Base-by-base conservation (phyloP, 2,329 filamentous ascomycete genomes). In the Aspergillus fumigatiaffinis region DNA sequence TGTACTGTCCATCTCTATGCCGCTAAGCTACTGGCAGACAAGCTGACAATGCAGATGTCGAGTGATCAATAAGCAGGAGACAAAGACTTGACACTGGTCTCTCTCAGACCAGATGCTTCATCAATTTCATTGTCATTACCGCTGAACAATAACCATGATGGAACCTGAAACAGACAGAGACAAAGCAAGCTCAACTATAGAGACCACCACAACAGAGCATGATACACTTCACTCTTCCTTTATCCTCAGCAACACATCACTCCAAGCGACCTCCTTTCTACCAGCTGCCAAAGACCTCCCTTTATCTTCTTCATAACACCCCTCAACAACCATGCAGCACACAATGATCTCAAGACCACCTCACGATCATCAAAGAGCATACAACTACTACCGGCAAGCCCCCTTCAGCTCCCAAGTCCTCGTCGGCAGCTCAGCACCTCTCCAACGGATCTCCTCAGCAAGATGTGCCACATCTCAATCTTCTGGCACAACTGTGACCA, bases 401-500 rank as follows among this genome's bases (percentile, higher is more conserved):
- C 32, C 32, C 14, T 17, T 17, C 32, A 17, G 14, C 14, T 38
- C 32, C 5, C 32, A 38, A 38, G 32, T 3, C 14, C 32, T 38
- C 32, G 17, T 17, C 32, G 5, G 14, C 32, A 38, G 32, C 32
- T 38, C 14, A 38, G 5, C 32, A 38, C 14, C 32, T 38, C 12
- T 14, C 29, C 29, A 14, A 32, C 29, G 29, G 29, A 12, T 32
- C 29, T 14, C 29, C 12, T 2, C 1, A 32, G 32, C 54, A 51
- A 35, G 2, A 57, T 57, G 55, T 54, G 55, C 35, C 55, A 50
- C 20, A 21, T 28, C 42, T n/a, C 35, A 47, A 26, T 53, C 51
- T 44, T 55, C 25, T 55, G 53, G 53, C 48, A 55, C 48, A 41
- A 21, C 25, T 55, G 53, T 23, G 26, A 55, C 48, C 53, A 55